Evolutionary conservation across 331 rosid species (phyloP).

Genomic region (Erythrophleum ivorense): DNA sequence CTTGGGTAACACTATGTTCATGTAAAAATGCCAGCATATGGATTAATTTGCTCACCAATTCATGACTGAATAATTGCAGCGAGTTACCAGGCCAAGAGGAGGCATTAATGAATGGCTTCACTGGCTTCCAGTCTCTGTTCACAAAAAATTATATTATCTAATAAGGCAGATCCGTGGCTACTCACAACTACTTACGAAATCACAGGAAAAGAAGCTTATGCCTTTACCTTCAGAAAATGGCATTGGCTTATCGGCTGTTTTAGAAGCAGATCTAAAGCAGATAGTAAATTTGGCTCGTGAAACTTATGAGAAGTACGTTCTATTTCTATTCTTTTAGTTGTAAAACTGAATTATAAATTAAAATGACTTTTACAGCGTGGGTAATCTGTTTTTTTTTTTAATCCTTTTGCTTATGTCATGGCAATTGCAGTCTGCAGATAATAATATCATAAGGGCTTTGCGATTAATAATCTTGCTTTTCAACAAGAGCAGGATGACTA

Average conservation of each 20-base stretch:
- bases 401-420: not conserved
- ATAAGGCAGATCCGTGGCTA: slow-evolving; percentile 51
- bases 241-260: slow-evolving; percentile 67
- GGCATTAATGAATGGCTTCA: slow-evolving; percentile 87
- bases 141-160: slow-evolving; percentile 66
- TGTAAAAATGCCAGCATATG: slow-evolving; percentile 10
- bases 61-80: slow-evolving; percentile 53
- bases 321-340: slow-evolving; percentile 30
- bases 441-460: slow-evolving; percentile 17
- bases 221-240: slow-evolving; percentile 71
- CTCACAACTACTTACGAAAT: slow-evolving; percentile 48
- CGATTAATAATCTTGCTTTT: slow-evolving; percentile 27
- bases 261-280: slow-evolving; percentile 83
- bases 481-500: slow-evolving; percentile 16
- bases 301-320: slow-evolving; percentile 75
- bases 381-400: not conserved
- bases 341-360: slow-evolving; percentile 18
- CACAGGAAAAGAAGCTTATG: slow-evolving; percentile 46
- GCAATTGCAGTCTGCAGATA: slow-evolving; percentile 14
- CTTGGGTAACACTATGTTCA: not conserved
- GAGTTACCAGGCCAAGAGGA: slow-evolving; percentile 86
- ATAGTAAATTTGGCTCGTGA: slow-evolving; percentile 78
- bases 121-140: slow-evolving; percentile 92
- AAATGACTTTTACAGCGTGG: slow-evolving; percentile 15
- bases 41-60: slow-evolving; percentile 36